Conservation (phyloP, 495 filamentous ascomycete species). For the Aspergillus sparsus region DNA sequence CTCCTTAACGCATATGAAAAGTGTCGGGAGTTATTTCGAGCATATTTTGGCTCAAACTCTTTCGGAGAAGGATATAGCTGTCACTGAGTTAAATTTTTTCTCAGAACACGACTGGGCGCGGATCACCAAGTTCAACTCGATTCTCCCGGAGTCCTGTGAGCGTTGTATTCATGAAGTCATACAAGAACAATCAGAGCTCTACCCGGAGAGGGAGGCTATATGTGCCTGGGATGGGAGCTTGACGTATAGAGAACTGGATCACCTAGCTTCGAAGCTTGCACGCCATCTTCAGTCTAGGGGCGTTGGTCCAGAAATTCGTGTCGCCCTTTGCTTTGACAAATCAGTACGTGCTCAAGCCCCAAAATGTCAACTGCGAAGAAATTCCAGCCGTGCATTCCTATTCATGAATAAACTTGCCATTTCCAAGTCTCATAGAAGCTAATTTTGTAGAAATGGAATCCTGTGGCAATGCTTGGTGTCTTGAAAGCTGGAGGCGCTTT, state of each 20-base stretch:
- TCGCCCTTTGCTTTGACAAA: constrained; percentile 61
- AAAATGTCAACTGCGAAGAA: background rate
- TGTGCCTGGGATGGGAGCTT: constrained; percentile 62
- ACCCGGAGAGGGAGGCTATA: constrained; percentile 48
- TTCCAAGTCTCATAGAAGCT: background rate
- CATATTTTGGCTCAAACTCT: constrained; percentile 34
- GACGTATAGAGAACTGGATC: constrained; percentile 56
- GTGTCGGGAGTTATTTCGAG: constrained; percentile 43
- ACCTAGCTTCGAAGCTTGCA: constrained; percentile 49
- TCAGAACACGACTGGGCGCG: constrained; percentile 44
- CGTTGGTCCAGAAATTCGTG: constrained; percentile 49
- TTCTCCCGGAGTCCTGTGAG: constrained; percentile 36
- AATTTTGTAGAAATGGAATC: constrained; percentile 50
- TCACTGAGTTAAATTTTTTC: constrained; percentile 38
- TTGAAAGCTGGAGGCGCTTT: constrained; percentile 61
- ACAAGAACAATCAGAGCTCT: constrained; percentile 37
- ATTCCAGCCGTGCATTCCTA: background rate
- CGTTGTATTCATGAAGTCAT: constrained; percentile 56
- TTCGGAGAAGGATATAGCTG: constrained; percentile 30
- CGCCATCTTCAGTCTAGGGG: constrained; percentile 46
- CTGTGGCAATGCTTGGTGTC: constrained; percentile 57
- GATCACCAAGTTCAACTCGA: constrained; percentile 44
- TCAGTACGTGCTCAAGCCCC: constrained; percentile 37
- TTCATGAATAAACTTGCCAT: background rate
- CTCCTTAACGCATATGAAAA: constrained; percentile 47